These are phyloP conservation scores for Arabidopsis suecica DNA, from an alignment of 345 rosid genomes.

Conservation along the genomic window DNA sequence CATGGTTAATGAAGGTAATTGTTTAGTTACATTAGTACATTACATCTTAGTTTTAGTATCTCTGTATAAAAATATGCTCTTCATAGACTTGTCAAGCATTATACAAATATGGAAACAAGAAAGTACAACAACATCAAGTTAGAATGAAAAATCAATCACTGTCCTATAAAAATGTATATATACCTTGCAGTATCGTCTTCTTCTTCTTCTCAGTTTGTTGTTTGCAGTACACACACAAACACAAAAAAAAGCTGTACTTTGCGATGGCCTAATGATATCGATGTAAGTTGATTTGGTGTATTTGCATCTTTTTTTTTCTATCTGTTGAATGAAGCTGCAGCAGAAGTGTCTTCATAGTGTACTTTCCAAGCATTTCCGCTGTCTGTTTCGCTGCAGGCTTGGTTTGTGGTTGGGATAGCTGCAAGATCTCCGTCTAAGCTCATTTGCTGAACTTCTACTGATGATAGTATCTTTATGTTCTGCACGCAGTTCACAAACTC, in stretches of 20 bases:
- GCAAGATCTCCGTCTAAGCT: slow-evolving; percentile 94
- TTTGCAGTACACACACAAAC: slow-evolving; percentile 30
- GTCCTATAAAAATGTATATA: slow-evolving; percentile 42
- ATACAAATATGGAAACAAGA: slow-evolving; percentile 30
- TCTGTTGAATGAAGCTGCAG: slow-evolving; percentile 86
- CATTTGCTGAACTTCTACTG: slow-evolving; percentile 95
- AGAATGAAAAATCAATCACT: slow-evolving; percentile 35
- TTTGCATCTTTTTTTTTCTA: slow-evolving; percentile 34
- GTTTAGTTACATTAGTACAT: slow-evolving; percentile 29
- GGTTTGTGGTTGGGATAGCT: slow-evolving; percentile 66
- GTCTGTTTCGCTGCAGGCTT: slow-evolving; percentile 86
- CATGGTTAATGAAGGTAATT: slow-evolving; percentile 16
- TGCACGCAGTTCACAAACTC: slow-evolving; percentile 75
- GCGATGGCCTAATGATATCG: slow-evolving; percentile 9
- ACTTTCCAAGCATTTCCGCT: slow-evolving; percentile 91
- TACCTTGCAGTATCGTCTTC: slow-evolving; percentile 41
- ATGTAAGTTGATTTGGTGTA: slow-evolving; percentile 27
- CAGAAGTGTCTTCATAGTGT: slow-evolving; percentile 79
- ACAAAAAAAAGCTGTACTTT: slow-evolving; percentile 28
- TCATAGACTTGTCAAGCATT: slow-evolving; percentile 18
- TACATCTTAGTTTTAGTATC: no score
- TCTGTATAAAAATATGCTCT: slow-evolving; percentile 21
- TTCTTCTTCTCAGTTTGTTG: slow-evolving; percentile 35
- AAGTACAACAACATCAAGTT: slow-evolving; percentile 35
- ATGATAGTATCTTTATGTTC: slow-evolving; percentile 87